phyloP scores from a whole-genome alignment of 768 basidiomycete species.

The Piloderma croceum region DNA sequence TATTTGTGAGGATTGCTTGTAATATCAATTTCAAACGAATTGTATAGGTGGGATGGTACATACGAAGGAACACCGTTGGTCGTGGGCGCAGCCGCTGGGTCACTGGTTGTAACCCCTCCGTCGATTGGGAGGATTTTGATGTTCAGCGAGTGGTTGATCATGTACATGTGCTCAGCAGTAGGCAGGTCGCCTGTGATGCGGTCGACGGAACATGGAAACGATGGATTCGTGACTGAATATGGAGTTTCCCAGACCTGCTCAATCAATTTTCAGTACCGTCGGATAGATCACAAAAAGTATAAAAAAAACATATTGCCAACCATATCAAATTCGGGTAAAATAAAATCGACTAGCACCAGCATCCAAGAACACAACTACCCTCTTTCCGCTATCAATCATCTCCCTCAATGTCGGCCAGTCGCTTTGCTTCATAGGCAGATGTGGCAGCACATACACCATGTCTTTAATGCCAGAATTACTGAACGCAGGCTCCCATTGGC shows the following conservation, averaged over 20 bases:
- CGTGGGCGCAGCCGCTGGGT: slow-evolving; percentile 19
- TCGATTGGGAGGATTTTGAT: slow-evolving; percentile 24
- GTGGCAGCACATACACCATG: slow-evolving; percentile 47
- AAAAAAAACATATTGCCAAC: slow-evolving; percentile 22
- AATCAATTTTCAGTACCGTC: not conserved
- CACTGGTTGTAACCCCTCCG: slow-evolving; percentile 20
- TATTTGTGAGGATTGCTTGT: too few relatives aligned
- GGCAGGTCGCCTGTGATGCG: slow-evolving; percentile 45
- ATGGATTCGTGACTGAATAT: slow-evolving; percentile 42
- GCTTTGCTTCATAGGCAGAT: slow-evolving; percentile 33
- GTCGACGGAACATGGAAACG: slow-evolving; percentile 52
- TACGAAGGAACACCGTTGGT: slow-evolving; percentile 27
- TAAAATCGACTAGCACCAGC: slow-evolving; percentile 43
- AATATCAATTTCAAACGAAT: too few relatives aligned
- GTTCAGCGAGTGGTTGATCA: slow-evolving; percentile 58
- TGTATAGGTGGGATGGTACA: slow-evolving; percentile 9
- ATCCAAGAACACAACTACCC: slow-evolving; percentile 62
- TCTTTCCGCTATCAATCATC: slow-evolving; percentile 54
- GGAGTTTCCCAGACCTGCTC: slow-evolving; percentile 54
- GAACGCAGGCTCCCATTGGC: slow-evolving; percentile 50
- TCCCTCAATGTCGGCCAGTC: slow-evolving; percentile 63
- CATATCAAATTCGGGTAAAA: slow-evolving; percentile 55
- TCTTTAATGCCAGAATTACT: slow-evolving; percentile 37
- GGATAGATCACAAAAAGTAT: not conserved
- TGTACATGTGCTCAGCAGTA: slow-evolving; percentile 46